Evolutionary conservation across 176 grass and related monocot species (phyloP), one percentile per base, ranked within the genome.

Genomic region (Lolium rigidum): DNA sequence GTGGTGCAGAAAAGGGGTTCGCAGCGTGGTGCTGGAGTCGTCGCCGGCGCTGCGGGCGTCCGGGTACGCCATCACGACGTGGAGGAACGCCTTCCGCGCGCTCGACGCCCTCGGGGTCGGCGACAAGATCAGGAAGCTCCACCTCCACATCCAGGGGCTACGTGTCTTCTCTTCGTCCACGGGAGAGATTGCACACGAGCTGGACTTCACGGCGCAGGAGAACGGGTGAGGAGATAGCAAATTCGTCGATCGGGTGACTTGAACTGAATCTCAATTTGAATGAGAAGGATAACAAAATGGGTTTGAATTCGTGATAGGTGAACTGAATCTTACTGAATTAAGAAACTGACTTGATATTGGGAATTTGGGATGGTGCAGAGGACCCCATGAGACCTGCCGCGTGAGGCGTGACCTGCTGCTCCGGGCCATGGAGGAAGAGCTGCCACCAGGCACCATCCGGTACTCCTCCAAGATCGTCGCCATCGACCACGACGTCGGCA

Each of bases 11-110:
- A 83, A 87, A 83, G 91, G 95, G 48, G 58, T 98, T 57, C 70
- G 81, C 56, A 90, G 97, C 86, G 2, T 90, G 59, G 93, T 98
- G 82, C 77, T 98, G 78, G 94, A 98, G 74, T 98, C 97, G 52
- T 94, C 90, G 37, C 83, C 83, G 72, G 25, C 54, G 48, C 73
- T 98, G 25, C 87, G 94, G 43, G 54, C 97, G 11, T 86, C 90
- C 1, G 92, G 96, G 17, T 95, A 88, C 50, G 93, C 87, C 1
- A 21, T 91, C 41, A 20, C 86, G 7, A 77, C 70, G 10, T 52
- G 50, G 50, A 52, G 50, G 50, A 52, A 52, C 13, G 50, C 50
- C 50, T 52, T 52, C 50, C 61, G 79, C 11, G 93, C 93, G 7
- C 87, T 98, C 2, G 96, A 95, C 71, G 84, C 47, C 39, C 96